These are phyloP conservation scores for Jimgerdemannia flammicorona DNA, from an alignment of 192 early-diverging fungal species.

Conservation along the genomic window DNA sequence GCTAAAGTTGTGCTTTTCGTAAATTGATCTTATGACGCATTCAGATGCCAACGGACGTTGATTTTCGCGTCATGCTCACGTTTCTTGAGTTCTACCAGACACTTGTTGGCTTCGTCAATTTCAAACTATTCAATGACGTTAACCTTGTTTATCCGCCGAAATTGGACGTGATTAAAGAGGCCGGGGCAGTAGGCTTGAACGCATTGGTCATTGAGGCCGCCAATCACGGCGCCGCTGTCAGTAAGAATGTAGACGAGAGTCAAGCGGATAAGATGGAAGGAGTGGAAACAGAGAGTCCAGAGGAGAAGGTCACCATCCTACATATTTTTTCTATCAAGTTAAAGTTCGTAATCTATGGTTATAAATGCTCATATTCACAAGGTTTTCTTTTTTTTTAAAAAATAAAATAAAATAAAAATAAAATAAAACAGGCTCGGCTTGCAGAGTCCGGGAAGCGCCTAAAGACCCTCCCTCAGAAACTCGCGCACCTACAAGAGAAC, in stretches of 20 bases:
- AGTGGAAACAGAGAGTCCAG: slow-evolving; percentile 11
- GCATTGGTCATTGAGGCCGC: slow-evolving; percentile 61
- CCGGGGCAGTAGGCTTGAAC: slow-evolving; percentile 62
- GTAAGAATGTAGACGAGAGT: neutral
- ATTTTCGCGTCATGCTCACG: slow-evolving; percentile 95
- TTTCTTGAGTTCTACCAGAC: slow-evolving; percentile 97
- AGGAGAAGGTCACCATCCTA: neutral
- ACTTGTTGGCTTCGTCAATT: slow-evolving; percentile 92
- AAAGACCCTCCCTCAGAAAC: slow-evolving; percentile 36
- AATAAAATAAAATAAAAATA: too few species aligned
- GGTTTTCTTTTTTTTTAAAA: too few species aligned
- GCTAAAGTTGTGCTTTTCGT: too few species aligned
- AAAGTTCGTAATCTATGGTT: slow-evolving; percentile 27
- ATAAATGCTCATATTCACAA: slow-evolving; percentile 27
- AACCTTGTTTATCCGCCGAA: slow-evolving; percentile 93
- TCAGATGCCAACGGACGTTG: slow-evolving; percentile 84
- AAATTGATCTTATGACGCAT: neutral
- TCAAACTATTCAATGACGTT: slow-evolving; percentile 80
- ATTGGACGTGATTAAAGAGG: slow-evolving; percentile 61
- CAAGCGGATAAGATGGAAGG: slow-evolving; percentile 34
- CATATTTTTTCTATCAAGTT: too few species aligned
- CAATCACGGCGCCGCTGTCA: neutral
- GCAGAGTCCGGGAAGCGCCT: slow-evolving; percentile 42
- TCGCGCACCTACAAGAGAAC: slow-evolving; percentile 38
- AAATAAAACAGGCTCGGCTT: neutral